Evolutionary conservation across 2,329 filamentous ascomycete genomes (phyloP), one percentile per base, ranked within the genome.

Genomic region (Fusarium chuoi): DNA sequence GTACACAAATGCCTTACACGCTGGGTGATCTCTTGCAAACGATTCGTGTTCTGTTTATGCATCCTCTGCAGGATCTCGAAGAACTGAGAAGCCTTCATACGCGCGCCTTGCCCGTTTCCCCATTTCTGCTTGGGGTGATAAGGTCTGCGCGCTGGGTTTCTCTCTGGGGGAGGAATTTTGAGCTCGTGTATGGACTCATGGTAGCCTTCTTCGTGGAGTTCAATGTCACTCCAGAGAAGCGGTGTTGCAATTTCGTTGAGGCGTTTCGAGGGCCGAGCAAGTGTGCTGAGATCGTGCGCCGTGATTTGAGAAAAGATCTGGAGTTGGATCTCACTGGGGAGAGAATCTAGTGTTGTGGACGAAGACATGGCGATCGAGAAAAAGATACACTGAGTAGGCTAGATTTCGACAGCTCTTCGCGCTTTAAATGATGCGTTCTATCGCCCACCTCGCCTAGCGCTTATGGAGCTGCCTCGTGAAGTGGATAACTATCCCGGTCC

Each of bases 171-270:
- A 10, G 74, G 74, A 0, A 44, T 6, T 3, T 61, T 61, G 0
- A 65, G 6, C 30, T 75, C 45, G 15, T n/a, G 12, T 0, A 9
- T 42, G 18, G 49, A 49, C 17, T 63, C 67, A 26, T 77, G 75
- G 7, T 55, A 74, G 5, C 70, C 64, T 2, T 22, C 11, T 5
- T 48, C 9, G 5, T 77, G 75, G 12, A 72, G 36, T 24, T 77
- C 75, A 45, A 77, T 60, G 6, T 74, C 48, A 28, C 41, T 44
- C 75, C 75, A 77, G 13, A 77, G 24, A 6, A 62, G 56, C 5
- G 74, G 62, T 28, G 45, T 62, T 8, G 33, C 26, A 7, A 68
- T 24, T 4, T 28, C 8, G 7, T 51, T 62, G 24, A 77, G 26
- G 12, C 22, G 33, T 2, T 54, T 77, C 8, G 52, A 75, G 9